phyloP scores from a whole-genome alignment of 1,284 basidiomycete genomes.

The Fomes fomentarius region DNA sequence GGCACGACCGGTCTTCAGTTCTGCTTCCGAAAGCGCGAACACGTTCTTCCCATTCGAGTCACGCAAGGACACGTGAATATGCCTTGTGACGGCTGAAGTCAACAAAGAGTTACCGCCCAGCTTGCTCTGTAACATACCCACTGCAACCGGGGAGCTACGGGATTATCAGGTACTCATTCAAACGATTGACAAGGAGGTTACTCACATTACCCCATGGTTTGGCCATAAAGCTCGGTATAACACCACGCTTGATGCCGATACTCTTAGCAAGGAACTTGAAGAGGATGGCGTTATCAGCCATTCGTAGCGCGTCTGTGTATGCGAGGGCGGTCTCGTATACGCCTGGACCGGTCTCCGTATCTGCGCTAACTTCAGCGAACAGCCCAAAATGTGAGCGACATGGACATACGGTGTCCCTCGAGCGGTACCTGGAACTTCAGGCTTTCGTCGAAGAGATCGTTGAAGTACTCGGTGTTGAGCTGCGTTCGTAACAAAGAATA shows the following conservation, averaged over 20 bases:
- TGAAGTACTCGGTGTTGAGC: slow-evolving; percentile 89
- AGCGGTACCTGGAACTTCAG: slow-evolving; percentile 78
- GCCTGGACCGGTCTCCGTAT: slow-evolving; percentile 94
- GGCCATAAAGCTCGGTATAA: slow-evolving; percentile 97
- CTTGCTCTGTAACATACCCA: slow-evolving; percentile 56
- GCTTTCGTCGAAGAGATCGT: slow-evolving; percentile 84
- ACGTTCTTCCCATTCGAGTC: slow-evolving; percentile 74
- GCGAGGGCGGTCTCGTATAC: slow-evolving; percentile 95
- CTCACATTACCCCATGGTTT: slow-evolving; percentile 92
- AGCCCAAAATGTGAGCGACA: no score
- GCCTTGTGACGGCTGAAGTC: slow-evolving; percentile 47
- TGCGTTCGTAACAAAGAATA: slow-evolving; percentile 90
- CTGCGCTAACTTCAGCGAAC: no score
- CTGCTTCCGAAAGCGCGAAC: slow-evolving; percentile 72
- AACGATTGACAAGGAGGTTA: not conserved
- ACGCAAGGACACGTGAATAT: slow-evolving; percentile 90
- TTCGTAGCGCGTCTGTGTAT: slow-evolving; percentile 82
- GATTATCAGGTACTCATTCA: not conserved
- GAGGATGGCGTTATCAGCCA: slow-evolving; percentile 94
- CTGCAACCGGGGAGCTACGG: slow-evolving; percentile 90
- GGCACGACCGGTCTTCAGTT: slow-evolving; percentile 62
- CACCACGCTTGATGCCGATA: slow-evolving; percentile 85
- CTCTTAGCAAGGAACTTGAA: slow-evolving; percentile 96
- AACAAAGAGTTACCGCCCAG: not conserved
- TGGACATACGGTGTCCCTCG: slow-evolving; percentile 86